Conservation (phyloP, 23 red algal genomes). For the Gracilariopsis chorda region DNA sequence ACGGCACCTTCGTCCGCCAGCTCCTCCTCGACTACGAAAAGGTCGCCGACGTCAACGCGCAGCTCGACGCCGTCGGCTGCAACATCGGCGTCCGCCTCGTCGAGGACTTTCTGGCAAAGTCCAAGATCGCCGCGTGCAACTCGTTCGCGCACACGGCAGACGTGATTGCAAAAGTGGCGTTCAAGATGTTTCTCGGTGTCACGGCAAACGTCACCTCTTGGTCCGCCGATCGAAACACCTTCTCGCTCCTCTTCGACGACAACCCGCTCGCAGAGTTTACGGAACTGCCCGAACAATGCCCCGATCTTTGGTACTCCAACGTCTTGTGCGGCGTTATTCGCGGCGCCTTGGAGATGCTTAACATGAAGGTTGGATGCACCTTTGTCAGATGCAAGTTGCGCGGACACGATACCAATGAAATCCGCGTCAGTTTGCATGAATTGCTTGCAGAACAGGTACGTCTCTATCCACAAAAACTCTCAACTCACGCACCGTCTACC, state of each 20-base stretch:
- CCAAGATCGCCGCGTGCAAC: constrained; percentile 49
- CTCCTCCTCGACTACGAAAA: constrained; percentile 89
- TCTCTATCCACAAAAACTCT: too few relatives aligned
- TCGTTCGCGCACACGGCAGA: constrained; percentile 83
- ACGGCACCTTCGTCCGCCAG: constrained; percentile 93
- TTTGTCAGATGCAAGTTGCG: constrained; percentile 70
- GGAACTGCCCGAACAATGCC: constrained; percentile 73
- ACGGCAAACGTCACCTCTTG: constrained; percentile 63
- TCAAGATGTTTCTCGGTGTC: constrained; percentile 97
- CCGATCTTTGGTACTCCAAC: constrained; percentile 88
- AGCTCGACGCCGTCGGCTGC: constrained; percentile 89
- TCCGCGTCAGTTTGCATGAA: constrained; percentile 80
- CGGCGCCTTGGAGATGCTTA: constrained; percentile 96
- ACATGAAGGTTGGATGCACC: constrained; percentile 84
- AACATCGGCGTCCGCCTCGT: constrained; percentile 95
- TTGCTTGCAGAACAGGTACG: constrained; percentile 73
- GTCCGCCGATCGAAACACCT: constrained; percentile 61
- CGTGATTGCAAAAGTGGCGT: constrained; percentile 88
- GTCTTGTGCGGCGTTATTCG: constrained; percentile 93
- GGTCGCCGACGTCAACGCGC: constrained; percentile 83
- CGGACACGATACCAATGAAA: constrained; percentile 92
- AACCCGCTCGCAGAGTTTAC: constrained; percentile 98
- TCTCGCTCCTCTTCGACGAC: constrained; percentile 82
- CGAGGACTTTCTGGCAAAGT: constrained; percentile 95
- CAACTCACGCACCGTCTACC: background rate